Base-by-base conservation (phyloP, 2,329 filamentous ascomycete genomes). In the Ophiocordyceps camponoti-floridani region DNA sequence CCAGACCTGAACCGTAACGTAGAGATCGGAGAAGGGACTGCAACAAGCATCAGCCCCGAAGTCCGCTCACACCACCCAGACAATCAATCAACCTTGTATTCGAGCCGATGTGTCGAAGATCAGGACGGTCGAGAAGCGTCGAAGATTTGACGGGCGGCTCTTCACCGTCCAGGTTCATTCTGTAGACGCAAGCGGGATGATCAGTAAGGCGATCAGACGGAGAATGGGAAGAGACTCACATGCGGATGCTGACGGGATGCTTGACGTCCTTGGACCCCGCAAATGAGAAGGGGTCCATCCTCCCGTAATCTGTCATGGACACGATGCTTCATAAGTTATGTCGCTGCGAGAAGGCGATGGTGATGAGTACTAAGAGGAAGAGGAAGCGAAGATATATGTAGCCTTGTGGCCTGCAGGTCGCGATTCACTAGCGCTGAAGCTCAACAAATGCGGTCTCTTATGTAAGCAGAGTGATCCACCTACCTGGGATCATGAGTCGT, bases 271-370 rank as follows among this genome's bases (percentile, higher is more conserved):
- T 82, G 47, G 91, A 94, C 57, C 80, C 85, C 52, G 86, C 88
- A 67, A 96, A 96, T 28, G 88, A 94, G 64, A 94, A 95, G 44
- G 88, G 82, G 65, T 98, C 91, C 86, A 95, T 95, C 47, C 58
- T 60, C 53, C 60, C 61, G 54, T 62, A 62, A 48, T 63, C 60
- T 51, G 59, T 46, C 60, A 64, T 64, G 47, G 41, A 46, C 30
- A 19, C 43, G 44, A 18, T 44, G 47, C 43, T 41, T 42, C 16
- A 11, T 7, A n/a, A 19, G 35, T 58, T 56, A 59, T 51, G 47
- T 52, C 58, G 60, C 59, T 45, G 44, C 53, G 47, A 28, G 42
- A 27, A n/a, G 26, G 33, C 4, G 38, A 6, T 18, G 8, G n/a
- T 11, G 14, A n/a, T 13, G 11, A 37, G 13, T 37, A 30, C n/a